Percentiles rank a stretch among this genome's conserved stretches.
Evolutionary conservation across 768 basidiomycete genomes (phyloP).

Genomic region (Pulveroboletus sp.): DNA sequence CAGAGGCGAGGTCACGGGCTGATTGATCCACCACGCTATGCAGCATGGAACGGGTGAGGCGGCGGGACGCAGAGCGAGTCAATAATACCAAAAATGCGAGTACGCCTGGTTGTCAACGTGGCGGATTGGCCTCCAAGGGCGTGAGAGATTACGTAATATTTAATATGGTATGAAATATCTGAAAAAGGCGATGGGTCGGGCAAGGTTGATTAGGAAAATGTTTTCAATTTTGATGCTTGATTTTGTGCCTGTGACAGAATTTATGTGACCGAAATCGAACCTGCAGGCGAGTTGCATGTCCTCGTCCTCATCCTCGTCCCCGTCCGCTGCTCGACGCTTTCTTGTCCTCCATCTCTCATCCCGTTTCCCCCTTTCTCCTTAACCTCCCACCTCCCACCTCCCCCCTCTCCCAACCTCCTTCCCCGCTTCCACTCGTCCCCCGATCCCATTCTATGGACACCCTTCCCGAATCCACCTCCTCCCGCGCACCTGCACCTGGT

Average conservation of each 20-base stretch:
- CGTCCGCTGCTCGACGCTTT: not conserved
- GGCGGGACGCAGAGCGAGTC: not conserved
- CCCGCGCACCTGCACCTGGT: not conserved
- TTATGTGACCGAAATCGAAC: slow-evolving; percentile 20
- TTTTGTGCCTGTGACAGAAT: slow-evolving; percentile 36
- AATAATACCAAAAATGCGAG: not conserved
- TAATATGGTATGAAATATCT: slow-evolving; percentile 13
- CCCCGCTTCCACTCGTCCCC: not conserved
- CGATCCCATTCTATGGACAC: not conserved
- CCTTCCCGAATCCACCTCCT: not conserved
- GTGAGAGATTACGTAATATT: slow-evolving; percentile 17
- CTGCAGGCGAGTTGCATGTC: slow-evolving; percentile 20
- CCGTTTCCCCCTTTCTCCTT: too few species aligned
- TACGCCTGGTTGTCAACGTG: not conserved
- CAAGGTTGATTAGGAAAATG: slow-evolving; percentile 23
- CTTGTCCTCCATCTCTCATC: not conserved
- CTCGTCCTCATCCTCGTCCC: slow-evolving; percentile 15
- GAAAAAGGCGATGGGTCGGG: slow-evolving; percentile 11
- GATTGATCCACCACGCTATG: slow-evolving; percentile 12
- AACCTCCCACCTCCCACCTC: not conserved
- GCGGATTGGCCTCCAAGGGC: slow-evolving; percentile 1
- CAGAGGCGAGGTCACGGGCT: slow-evolving; percentile 1
- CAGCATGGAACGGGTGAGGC: slow-evolving; percentile 28
- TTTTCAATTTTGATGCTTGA: slow-evolving; percentile 28
- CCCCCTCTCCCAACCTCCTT: not conserved